phyloP scores from a whole-genome alignment of 2,329 filamentous ascomycete species.

The Paraconiothyrium sp. region DNA sequence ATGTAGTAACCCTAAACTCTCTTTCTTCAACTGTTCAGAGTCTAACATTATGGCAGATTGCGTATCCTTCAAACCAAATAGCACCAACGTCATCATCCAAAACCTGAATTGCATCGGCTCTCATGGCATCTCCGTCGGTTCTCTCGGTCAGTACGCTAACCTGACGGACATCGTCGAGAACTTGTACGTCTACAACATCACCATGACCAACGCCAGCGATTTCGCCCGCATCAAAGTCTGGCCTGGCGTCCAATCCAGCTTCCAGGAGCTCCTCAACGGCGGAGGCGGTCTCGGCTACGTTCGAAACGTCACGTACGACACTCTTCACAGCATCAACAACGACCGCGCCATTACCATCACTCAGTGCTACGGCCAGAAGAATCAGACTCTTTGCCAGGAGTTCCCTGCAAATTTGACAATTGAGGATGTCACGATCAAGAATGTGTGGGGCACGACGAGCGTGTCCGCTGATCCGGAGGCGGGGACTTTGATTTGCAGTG shows the following conservation, averaged over 20 bases:
- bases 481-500: slow-evolving; percentile 56
- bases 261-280: slow-evolving; percentile 69
- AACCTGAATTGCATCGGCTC: slow-evolving; percentile 73
- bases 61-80: slow-evolving; percentile 80
- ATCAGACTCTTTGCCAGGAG: slow-evolving; percentile 67
- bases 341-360: slow-evolving; percentile 72
- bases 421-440: slow-evolving; percentile 63
- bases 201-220: slow-evolving; percentile 59
- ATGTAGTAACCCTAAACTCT: neutral
- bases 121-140: slow-evolving; percentile 76
- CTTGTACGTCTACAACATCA: slow-evolving; percentile 62
- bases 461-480: slow-evolving; percentile 52
- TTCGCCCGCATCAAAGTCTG: slow-evolving; percentile 79
- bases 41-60: slow-evolving; percentile 60
- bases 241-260: slow-evolving; percentile 65
- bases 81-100: slow-evolving; percentile 73
- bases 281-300: slow-evolving; percentile 71
- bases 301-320: slow-evolving; percentile 73
- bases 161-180: slow-evolving; percentile 74
- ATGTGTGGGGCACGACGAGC: slow-evolving; percentile 65
- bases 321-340: slow-evolving; percentile 68
- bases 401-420: slow-evolving; percentile 61
- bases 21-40: neutral
- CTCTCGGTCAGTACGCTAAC: slow-evolving; percentile 71
- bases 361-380: slow-evolving; percentile 72